Evolutionary conservation across 495 filamentous ascomycete genomes (phyloP).

Genomic region (Beverwykella pulmonaria): DNA sequence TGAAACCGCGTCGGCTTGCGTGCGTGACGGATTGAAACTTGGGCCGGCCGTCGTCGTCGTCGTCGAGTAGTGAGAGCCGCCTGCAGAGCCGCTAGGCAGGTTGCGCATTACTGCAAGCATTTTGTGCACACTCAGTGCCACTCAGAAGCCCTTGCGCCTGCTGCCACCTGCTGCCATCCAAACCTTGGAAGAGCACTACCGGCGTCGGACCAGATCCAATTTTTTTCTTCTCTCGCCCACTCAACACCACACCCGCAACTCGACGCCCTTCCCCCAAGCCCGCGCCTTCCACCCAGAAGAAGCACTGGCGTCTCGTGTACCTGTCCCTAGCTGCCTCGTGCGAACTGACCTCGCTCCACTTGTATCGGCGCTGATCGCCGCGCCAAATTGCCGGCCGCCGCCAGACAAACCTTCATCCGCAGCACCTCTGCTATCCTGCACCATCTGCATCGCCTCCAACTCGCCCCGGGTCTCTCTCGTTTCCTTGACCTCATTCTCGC

Average conservation of each 20-base stretch:
- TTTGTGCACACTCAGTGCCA: background rate
- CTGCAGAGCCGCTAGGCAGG: background rate
- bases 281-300: background rate
- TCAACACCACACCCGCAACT: background rate
- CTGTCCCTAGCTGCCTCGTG: constrained; percentile 27
- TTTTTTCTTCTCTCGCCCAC: background rate
- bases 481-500: background rate
- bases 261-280: background rate
- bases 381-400: constrained; percentile 26
- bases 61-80: background rate
- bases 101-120: background rate
- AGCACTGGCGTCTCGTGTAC: constrained; percentile 13
- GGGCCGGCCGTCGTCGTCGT: background rate
- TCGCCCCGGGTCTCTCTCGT: background rate
- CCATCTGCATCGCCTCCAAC: background rate
- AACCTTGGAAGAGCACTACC: background rate
- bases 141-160: background rate
- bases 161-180: too few species aligned
- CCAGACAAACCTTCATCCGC: constrained; percentile 26
- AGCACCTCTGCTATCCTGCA: constrained; percentile 21
- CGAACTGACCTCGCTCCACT: constrained; percentile 24
- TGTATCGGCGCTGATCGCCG: constrained; percentile 34
- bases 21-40: background rate
- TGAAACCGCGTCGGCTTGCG: background rate
- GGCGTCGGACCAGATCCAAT: background rate